Evolutionary conservation across 2,329 filamentous ascomycete species (phyloP).

Genomic region (Teratosphaeria pseudoeucalypti): DNA sequence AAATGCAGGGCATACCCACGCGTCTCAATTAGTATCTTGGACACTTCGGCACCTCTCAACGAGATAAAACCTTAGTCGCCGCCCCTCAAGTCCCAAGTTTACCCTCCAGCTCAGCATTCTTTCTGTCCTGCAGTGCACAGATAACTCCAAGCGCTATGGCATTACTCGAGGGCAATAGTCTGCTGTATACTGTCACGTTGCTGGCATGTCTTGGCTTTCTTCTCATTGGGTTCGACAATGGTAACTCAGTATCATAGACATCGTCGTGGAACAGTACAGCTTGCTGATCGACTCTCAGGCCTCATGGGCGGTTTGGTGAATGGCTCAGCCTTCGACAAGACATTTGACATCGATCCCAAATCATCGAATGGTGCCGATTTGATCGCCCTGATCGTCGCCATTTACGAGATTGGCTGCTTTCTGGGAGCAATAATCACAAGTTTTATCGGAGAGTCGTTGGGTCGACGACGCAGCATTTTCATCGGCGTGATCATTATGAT

Average conservation of each 20-base stretch:
- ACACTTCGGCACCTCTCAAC: neutral
- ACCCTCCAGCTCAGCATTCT: neutral
- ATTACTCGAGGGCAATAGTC: slow-evolving; percentile 26
- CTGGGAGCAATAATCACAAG: neutral
- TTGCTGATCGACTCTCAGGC: neutral
- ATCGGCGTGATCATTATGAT: slow-evolving; percentile 1
- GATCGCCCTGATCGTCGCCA: slow-evolving; percentile 30
- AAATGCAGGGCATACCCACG: neutral
- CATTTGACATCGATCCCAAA: slow-evolving; percentile 31
- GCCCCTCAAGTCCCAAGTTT: neutral
- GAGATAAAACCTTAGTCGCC: neutral
- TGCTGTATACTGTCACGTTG: slow-evolving; percentile 34
- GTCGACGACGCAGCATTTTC: neutral
- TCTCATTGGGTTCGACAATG: slow-evolving; percentile 40
- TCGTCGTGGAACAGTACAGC: neutral
- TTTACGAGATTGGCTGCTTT: neutral
- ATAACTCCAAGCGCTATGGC: neutral
- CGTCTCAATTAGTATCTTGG: neutral
- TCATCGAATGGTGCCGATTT: slow-evolving; percentile 25
- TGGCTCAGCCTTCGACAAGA: slow-evolving; percentile 30
- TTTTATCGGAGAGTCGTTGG: neutral
- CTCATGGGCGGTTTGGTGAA: slow-evolving; percentile 27
- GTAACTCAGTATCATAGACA: slow-evolving; percentile 28
- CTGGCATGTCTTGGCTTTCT: slow-evolving; percentile 40
- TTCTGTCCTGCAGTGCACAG: neutral